Conservation (phyloP, 2,329 filamentous ascomycete genomes). For the Fusarium pseudonygamai region DNA sequence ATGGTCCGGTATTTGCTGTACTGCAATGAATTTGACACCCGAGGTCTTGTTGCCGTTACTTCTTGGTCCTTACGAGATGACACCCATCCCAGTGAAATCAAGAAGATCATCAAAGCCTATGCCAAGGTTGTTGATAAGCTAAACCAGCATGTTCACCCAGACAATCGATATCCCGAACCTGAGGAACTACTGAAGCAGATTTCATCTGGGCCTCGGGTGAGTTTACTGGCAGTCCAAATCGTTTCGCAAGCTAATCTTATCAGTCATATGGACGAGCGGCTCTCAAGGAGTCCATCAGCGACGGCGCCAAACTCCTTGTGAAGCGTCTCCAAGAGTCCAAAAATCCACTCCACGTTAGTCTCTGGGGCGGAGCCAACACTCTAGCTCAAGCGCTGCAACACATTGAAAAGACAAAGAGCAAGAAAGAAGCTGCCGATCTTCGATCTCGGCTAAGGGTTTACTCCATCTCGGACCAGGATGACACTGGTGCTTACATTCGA, state of each 20-base stretch:
- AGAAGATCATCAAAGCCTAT: not conserved
- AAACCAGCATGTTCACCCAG: conserved; percentile 9
- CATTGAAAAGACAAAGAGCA: not conserved
- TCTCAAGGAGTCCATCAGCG: not conserved
- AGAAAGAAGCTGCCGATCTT: not conserved
- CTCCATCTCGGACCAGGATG: conserved; percentile 20
- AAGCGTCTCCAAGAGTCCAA: not conserved
- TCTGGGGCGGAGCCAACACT: conserved; percentile 8
- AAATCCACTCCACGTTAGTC: not conserved
- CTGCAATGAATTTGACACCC: conserved; percentile 9
- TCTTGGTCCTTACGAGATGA: conserved; percentile 12
- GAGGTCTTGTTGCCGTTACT: not conserved
- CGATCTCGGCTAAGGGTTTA: conserved; percentile 9
- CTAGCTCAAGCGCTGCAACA: conserved; percentile 1
- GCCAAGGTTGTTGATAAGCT: conserved; percentile 8
- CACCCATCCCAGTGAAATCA: conserved; percentile 3
- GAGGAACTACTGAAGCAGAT: not conserved
- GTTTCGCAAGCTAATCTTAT: not conserved
- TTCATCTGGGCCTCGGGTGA: not conserved
- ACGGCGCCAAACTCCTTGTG: not conserved
- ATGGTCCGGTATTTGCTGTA: conserved; percentile 10
- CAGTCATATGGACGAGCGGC: conserved; percentile 10
- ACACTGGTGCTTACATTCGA: not conserved
- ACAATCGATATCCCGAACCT: not conserved
- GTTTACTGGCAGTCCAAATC: fast-evolving